These are phyloP conservation scores for Solanum sejunctum DNA, from an alignment of 257 asterid species.

Conservation along the genomic window DNA sequence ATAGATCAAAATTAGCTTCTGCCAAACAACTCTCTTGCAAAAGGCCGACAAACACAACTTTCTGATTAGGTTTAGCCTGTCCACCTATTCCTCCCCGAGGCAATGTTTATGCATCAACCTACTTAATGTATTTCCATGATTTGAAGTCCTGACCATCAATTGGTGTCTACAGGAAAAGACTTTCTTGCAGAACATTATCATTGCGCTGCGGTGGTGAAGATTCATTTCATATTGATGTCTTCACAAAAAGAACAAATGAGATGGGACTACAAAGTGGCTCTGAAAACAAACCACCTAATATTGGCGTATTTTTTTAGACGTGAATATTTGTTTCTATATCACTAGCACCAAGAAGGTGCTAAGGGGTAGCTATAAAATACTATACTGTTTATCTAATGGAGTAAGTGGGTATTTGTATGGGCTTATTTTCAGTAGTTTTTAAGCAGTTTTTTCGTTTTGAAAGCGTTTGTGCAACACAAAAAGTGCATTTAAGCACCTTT, in stretches of 20 bases:
- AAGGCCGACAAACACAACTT: background rate
- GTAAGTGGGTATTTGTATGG: background rate
- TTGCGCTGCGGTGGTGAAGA: background rate
- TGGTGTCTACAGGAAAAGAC: background rate
- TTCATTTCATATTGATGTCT: background rate
- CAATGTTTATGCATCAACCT: background rate
- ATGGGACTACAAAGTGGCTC: background rate
- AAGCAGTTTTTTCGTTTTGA: too few species aligned
- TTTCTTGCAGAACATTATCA: background rate
- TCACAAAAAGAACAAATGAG: background rate
- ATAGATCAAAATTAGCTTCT: background rate
- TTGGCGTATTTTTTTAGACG: background rate
- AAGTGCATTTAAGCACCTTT: too few species aligned
- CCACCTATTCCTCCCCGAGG: background rate
- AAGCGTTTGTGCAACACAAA: too few species aligned
- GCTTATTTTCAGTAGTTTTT: too few species aligned
- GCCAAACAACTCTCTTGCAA: background rate
- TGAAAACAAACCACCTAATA: background rate
- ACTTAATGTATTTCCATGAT: background rate
- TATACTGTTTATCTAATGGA: background rate
- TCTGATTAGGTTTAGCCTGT: background rate
- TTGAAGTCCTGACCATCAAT: background rate
- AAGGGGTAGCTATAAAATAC: background rate
- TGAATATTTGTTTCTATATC: background rate
- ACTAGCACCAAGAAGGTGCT: background rate